Percentiles rank a stretch among this genome's conserved stretches.
phyloP scores from a whole-genome alignment of 257 asterid species.

The Galeopsis tetrahit region DNA sequence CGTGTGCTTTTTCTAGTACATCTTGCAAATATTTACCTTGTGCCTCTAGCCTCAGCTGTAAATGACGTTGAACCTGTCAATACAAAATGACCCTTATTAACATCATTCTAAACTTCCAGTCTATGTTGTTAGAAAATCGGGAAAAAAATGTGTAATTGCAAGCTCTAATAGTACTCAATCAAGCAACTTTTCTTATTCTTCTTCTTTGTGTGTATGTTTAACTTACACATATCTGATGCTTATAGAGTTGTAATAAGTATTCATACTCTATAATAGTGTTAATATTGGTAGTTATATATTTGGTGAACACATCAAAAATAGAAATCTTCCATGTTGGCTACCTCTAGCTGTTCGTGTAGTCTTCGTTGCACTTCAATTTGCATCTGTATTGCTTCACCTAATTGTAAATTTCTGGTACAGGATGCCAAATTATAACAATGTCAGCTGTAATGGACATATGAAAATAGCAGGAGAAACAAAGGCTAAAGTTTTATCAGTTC shows the following conservation, averaged over 20 bases:
- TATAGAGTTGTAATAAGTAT: conserved; percentile 16
- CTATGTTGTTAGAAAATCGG: neutral
- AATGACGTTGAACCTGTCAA: conserved; percentile 80
- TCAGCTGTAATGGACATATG: conserved; percentile 23
- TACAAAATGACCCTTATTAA: conserved; percentile 36
- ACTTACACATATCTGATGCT: neutral
- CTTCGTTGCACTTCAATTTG: conserved; percentile 88
- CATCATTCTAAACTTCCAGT: neutral
- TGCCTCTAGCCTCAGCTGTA: conserved; percentile 84
- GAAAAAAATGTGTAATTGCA: conserved; percentile 9
- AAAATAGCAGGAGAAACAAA: conserved; percentile 24
- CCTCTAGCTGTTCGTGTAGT: conserved; percentile 92
- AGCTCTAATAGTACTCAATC: conserved; percentile 20
- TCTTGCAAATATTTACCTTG: conserved; percentile 84
- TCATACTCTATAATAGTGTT: neutral
- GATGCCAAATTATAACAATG: conserved; percentile 29
- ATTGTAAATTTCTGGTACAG: conserved; percentile 63
- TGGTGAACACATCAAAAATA: neutral
- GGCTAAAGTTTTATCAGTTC: conserved; percentile 31
- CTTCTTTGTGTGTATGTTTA: neutral
- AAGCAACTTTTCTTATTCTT: neutral
- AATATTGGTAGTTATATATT: neutral
- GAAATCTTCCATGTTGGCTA: conserved; percentile 29
- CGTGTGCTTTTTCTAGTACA: conserved; percentile 95
- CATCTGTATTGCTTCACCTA: conserved; percentile 78